These are phyloP conservation scores for Ceratobasidium sp. DNA, from an alignment of 1,284 basidiomycete species.

Conservation along the genomic window DNA sequence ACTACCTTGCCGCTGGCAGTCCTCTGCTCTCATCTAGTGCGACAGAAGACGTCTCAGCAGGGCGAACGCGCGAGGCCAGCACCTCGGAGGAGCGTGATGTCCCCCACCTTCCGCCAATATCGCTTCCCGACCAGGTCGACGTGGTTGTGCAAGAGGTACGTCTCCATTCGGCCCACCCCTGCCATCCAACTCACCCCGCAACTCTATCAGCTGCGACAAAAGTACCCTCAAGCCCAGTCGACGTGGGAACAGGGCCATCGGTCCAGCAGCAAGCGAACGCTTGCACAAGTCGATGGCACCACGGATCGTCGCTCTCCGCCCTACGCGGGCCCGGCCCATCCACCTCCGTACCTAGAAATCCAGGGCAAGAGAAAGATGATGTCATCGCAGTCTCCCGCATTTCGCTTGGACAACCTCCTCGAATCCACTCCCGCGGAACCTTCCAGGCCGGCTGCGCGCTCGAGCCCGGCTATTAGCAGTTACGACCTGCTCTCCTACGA, in stretches of 20 bases:
- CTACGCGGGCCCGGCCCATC: background rate
- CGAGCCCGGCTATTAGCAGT: constrained; percentile 10
- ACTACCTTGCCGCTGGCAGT: constrained; percentile 1
- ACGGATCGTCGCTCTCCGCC: constrained; percentile 2
- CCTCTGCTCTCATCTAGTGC: background rate
- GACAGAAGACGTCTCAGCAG: background rate
- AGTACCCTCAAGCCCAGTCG: background rate
- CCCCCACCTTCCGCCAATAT: constrained; percentile 8
- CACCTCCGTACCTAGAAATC: background rate
- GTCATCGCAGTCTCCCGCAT: constrained; percentile 28
- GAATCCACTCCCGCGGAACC: constrained; percentile 5
- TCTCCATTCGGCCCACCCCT: background rate
- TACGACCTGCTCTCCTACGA: background rate
- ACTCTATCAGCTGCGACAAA: constrained; percentile 9
- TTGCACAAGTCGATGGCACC: constrained; percentile 1
- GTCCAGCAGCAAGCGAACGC: constrained; percentile 17
- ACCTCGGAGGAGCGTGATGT: background rate
- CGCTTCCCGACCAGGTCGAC: constrained; percentile 1
- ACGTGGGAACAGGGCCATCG: constrained; percentile 17
- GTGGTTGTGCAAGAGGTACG: constrained; percentile 19
- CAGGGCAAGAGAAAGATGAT: constrained; percentile 35
- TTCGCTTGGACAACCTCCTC: constrained; percentile 30
- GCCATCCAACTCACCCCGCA: background rate
- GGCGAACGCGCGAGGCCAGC: background rate
- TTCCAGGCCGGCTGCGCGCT: background rate